These are phyloP conservation scores for Theobroma grandiflorum DNA, from an alignment of 441 rosid genomes.

Conservation along the genomic window DNA sequence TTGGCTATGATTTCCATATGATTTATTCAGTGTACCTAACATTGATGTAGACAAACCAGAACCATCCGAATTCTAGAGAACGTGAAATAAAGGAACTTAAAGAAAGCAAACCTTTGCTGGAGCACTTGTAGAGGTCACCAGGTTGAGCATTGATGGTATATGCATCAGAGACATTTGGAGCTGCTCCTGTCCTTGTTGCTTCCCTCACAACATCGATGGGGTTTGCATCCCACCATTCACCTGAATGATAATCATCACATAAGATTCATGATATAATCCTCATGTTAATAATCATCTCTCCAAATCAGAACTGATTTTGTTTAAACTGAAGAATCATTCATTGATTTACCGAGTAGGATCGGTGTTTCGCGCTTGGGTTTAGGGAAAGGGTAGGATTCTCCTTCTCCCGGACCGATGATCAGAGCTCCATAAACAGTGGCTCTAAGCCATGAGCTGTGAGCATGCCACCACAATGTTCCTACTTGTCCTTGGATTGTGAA, in stretches of 20 bases:
- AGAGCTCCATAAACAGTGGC: slow-evolving; percentile 95
- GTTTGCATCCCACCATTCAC: slow-evolving; percentile 94
- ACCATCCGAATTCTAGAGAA: not conserved
- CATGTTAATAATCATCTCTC: not conserved
- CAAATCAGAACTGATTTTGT: not conserved
- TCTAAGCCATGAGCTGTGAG: slow-evolving; percentile 90
- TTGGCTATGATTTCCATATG: not conserved
- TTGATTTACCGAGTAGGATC: slow-evolving; percentile 62
- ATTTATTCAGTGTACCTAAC: not conserved
- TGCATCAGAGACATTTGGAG: slow-evolving; percentile 82
- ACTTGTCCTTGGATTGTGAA: slow-evolving; percentile 83
- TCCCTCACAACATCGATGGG: slow-evolving; percentile 72
- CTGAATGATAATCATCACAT: slow-evolving; percentile 39
- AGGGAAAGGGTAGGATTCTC: slow-evolving; percentile 75
- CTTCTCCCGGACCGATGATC: slow-evolving; percentile 68
- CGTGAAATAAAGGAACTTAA: not conserved
- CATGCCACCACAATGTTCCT: slow-evolving; percentile 99
- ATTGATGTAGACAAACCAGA: not conserved
- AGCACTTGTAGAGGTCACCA: slow-evolving; percentile 86
- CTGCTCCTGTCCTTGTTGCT: slow-evolving; percentile 71
- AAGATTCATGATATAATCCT: not conserved
- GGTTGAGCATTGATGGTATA: slow-evolving; percentile 93
- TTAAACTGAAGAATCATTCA: not conserved
- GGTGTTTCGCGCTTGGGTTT: slow-evolving; percentile 72
- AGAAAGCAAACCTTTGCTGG: slow-evolving; percentile 60